phyloP scores from a whole-genome alignment of 257 asterid species.

The Verbascum thapsus region DNA sequence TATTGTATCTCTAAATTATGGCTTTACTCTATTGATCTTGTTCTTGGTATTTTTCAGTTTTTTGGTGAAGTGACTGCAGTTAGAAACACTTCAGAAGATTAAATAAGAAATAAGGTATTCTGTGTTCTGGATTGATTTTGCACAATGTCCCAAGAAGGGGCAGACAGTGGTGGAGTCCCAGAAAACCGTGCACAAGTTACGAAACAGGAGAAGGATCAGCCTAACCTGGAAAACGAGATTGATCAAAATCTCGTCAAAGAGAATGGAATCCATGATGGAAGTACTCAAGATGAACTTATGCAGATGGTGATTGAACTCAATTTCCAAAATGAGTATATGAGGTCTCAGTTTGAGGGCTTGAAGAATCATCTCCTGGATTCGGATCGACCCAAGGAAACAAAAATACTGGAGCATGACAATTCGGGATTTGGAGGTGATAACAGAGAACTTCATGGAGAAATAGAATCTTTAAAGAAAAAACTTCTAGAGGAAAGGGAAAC shows the following conservation, averaged over 20 bases:
- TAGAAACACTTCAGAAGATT: slow-evolving; percentile 18
- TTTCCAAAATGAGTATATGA: slow-evolving; percentile 86
- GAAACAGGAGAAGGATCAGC: slow-evolving; percentile 42
- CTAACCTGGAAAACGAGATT: slow-evolving; percentile 33
- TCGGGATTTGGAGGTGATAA: slow-evolving; percentile 33
- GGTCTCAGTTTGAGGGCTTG: slow-evolving; percentile 70
- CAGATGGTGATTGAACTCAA: slow-evolving; percentile 74
- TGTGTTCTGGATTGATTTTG: slow-evolving; percentile 11
- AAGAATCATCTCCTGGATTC: slow-evolving; percentile 41
- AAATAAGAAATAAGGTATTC: slow-evolving; percentile 4
- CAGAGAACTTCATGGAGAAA: slow-evolving; percentile 55
- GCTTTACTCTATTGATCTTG: slow-evolving; percentile 16
- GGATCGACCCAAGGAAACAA: slow-evolving; percentile 32
- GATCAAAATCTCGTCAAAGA: slow-evolving; percentile 40
- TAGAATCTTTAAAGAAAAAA: slow-evolving; percentile 66
- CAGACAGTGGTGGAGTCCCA: slow-evolving; percentile 38
- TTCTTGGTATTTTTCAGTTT: slow-evolving; percentile 25
- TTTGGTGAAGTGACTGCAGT: slow-evolving; percentile 24
- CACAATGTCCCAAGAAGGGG: slow-evolving; percentile 51
- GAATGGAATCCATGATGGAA: slow-evolving; percentile 43
- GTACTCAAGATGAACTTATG: slow-evolving; percentile 54
- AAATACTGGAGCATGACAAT: slow-evolving; percentile 36
- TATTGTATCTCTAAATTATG: neutral
- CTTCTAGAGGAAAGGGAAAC: slow-evolving; percentile 85
- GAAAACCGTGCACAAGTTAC: slow-evolving; percentile 41